Conservation (phyloP, 768 basidiomycete genomes). For the Austroboletus eburneus region DNA sequence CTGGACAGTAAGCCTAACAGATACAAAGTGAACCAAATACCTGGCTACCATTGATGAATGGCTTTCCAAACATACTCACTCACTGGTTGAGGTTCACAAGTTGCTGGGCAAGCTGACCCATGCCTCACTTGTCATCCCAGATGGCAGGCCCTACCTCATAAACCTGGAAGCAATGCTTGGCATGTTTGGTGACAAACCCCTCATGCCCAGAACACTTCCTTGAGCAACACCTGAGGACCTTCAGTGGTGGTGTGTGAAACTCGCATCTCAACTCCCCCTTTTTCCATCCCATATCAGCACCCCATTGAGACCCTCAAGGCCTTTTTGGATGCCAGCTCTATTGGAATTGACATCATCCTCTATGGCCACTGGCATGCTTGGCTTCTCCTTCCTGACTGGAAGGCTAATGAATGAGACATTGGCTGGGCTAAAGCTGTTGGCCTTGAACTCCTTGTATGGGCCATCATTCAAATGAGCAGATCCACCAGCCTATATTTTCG, state of each 20-base stretch:
- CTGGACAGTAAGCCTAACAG: neutral
- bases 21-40: neutral
- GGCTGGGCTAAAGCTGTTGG: conserved; percentile 45
- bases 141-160: neutral
- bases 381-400: neutral
- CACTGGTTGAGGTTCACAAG: conserved; percentile 30
- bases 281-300: too few relatives aligned
- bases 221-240: too few relatives aligned
- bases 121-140: neutral
- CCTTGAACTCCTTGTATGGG: conserved; percentile 36
- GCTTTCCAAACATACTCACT: conserved; percentile 17
- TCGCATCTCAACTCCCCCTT: too few relatives aligned
- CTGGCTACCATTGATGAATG: neutral
- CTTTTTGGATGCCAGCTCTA: too few relatives aligned
- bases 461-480: neutral
- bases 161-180: neutral
- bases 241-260: too few relatives aligned
- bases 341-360: neutral
- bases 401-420: conserved; percentile 30
- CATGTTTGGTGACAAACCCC: neutral
- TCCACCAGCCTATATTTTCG: neutral
- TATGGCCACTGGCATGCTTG: neutral
- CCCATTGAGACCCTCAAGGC: too few relatives aligned
- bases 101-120: conserved; percentile 42
- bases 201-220: neutral